phyloP scores from a whole-genome alignment of 768 basidiomycete genomes.

The Auriscalpium microsporum region DNA sequence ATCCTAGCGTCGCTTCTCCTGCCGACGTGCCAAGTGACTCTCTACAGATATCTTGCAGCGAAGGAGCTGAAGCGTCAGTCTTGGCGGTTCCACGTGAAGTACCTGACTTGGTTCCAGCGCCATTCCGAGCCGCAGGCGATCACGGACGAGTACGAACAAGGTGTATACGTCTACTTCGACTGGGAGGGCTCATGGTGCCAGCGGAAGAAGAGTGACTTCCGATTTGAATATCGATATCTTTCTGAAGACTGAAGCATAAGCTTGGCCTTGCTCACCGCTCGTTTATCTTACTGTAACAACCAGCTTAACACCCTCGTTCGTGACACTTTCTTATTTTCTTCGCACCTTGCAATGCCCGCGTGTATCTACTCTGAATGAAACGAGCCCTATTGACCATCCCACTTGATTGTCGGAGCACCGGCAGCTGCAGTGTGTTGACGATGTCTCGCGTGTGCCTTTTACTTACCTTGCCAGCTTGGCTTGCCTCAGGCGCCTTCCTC shows the following conservation, averaged over 20 bases:
- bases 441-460: too few relatives aligned
- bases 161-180: conserved; percentile 98
- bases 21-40: conserved; percentile 1
- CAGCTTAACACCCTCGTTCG: neutral
- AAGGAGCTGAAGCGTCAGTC: conserved; percentile 96
- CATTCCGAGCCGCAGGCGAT: conserved; percentile 97
- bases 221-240: conserved; percentile 91
- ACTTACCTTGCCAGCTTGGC: too few relatives aligned
- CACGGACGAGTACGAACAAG: conserved; percentile 99
- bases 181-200: conserved; percentile 99
- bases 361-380: too few relatives aligned
- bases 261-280: neutral
- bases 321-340: conserved; percentile 1
- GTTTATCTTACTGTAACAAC: neutral
- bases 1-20: neutral
- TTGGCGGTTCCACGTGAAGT: conserved; percentile 99
- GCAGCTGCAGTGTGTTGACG: too few relatives aligned
- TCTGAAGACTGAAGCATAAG: conserved; percentile 62
- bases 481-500: too few relatives aligned
- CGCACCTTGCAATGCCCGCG: neutral
- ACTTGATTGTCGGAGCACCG: too few relatives aligned
- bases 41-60: conserved; percentile 79
- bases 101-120: conserved; percentile 98
- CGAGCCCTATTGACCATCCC: too few relatives aligned
- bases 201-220: conserved; percentile 95